A percentile compares a stretch with the other conserved stretches of the same genome.
phyloP scores from a whole-genome alignment of 2,329 filamentous ascomycete genomes.

The Myrmaecium sp. region DNA sequence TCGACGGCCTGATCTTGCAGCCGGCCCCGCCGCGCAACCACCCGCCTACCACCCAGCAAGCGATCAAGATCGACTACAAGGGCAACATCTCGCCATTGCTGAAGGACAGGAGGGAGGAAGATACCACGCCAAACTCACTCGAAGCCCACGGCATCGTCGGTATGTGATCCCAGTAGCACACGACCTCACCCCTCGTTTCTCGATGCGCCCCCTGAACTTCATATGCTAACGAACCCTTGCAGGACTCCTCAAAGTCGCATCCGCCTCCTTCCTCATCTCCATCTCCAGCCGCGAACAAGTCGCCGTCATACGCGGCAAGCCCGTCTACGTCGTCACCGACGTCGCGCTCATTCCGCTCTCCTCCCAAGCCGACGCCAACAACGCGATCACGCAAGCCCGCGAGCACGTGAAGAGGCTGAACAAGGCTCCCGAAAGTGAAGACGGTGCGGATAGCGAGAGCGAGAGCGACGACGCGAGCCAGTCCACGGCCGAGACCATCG shows the following conservation, averaged over 20 bases:
- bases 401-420: slow-evolving; percentile 25
- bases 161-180: slow-evolving; percentile 17
- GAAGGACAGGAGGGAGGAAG: slow-evolving; percentile 20
- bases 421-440: slow-evolving; percentile 11
- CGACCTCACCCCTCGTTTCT: no score
- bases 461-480: slow-evolving; percentile 13
- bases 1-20: slow-evolving; percentile 70
- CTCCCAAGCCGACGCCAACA: slow-evolving; percentile 55
- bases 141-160: slow-evolving; percentile 39
- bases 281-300: slow-evolving; percentile 80
- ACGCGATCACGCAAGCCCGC: slow-evolving; percentile 48
- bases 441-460: slow-evolving; percentile 14
- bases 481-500: slow-evolving; percentile 13
- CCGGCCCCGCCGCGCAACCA: slow-evolving; percentile 42
- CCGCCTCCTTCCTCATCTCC: slow-evolving; percentile 66
- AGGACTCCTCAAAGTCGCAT: slow-evolving; percentile 76
- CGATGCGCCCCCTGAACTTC: neutral
- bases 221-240: slow-evolving; percentile 2
- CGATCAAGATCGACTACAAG: slow-evolving; percentile 56
- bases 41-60: slow-evolving; percentile 31
- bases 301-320: slow-evolving; percentile 64
- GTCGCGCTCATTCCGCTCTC: slow-evolving; percentile 80
- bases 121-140: slow-evolving; percentile 22
- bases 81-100: slow-evolving; percentile 35
- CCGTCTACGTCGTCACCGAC: slow-evolving; percentile 75